Percentiles rank a stretch among this genome's conserved stretches.
phyloP scores from a whole-genome alignment of 441 rosid genomes.

The Biscutella laevigata region DNA sequence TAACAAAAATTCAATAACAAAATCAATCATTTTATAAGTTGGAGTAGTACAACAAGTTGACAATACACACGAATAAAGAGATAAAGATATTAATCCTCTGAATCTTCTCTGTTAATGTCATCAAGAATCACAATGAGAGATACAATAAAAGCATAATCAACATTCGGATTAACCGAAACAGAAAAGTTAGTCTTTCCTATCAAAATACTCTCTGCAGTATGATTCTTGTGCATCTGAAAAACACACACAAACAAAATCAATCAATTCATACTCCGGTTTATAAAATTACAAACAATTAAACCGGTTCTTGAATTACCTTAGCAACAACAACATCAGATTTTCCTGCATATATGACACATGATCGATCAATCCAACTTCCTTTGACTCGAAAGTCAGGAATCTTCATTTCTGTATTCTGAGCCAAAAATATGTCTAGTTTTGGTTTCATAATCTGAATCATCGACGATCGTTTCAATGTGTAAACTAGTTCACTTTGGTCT shows the following conservation, averaged over 20 bases:
- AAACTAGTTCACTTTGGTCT: slow-evolving; percentile 32
- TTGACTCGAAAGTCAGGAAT: slow-evolving; percentile 39
- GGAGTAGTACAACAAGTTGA: too few relatives aligned
- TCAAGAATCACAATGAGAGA: slow-evolving; percentile 47
- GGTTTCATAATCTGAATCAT: slow-evolving; percentile 33
- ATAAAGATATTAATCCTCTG: background rate
- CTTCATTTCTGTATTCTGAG: slow-evolving; percentile 32
- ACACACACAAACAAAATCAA: background rate
- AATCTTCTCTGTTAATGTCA: slow-evolving; percentile 31
- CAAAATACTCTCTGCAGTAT: slow-evolving; percentile 22
- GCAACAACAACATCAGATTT: slow-evolving; percentile 39
- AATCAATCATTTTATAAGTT: too few relatives aligned
- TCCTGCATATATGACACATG: slow-evolving; percentile 38
- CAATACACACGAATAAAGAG: too few relatives aligned
- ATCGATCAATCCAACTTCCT: slow-evolving; percentile 37
- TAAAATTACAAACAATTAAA: background rate
- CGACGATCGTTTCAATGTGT: slow-evolving; percentile 33
- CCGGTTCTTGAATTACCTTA: slow-evolving; percentile 28
- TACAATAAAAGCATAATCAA: slow-evolving; percentile 41
- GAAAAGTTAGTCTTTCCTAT: slow-evolving; percentile 37
- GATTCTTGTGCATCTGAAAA: slow-evolving; percentile 45
- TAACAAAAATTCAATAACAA: too few relatives aligned
- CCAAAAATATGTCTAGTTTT: slow-evolving; percentile 38
- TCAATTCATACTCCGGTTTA: background rate
- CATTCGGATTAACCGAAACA: slow-evolving; percentile 39